Evolutionary conservation across 768 basidiomycete genomes (phyloP).

Genomic region (Candolleomyces eurysporus): DNA sequence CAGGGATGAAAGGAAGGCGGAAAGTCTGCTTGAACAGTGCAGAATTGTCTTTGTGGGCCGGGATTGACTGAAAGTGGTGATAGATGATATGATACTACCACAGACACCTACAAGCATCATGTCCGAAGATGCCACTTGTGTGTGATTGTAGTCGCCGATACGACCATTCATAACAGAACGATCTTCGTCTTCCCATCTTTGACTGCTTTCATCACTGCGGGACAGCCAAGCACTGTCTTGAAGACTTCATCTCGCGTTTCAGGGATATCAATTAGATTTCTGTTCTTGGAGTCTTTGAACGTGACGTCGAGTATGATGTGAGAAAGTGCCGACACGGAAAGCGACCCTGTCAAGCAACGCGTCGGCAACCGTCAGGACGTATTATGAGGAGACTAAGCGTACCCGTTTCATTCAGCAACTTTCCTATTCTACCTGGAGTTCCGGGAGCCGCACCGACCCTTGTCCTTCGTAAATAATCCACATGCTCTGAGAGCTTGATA

Average conservation of each 20-base stretch:
- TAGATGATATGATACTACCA: no score
- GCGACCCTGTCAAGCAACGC: constrained; percentile 49
- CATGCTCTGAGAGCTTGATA: constrained; percentile 87
- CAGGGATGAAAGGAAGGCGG: no score
- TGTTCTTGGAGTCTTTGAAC: constrained; percentile 72
- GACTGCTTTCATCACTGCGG: constrained; percentile 59
- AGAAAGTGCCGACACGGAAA: constrained; percentile 70
- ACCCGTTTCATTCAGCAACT: constrained; percentile 75
- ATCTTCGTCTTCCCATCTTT: constrained; percentile 72
- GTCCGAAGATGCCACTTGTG: neutral
- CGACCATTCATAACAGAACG: constrained; percentile 62
- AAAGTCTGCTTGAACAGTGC: no score
- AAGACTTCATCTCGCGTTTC: constrained; percentile 84
- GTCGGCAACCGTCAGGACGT: neutral
- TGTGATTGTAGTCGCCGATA: neutral
- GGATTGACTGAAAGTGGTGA: no score
- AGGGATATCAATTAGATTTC: constrained; percentile 74
- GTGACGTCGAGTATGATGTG: constrained; percentile 83
- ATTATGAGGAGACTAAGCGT: constrained; percentile 16
- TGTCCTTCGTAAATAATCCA: constrained; percentile 79
- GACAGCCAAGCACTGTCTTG: constrained; percentile 64
- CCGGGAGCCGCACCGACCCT: constrained; percentile 88
- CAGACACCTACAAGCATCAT: neutral
- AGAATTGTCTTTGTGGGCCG: no score
- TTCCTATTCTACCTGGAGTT: constrained; percentile 88